Evolutionary conservation across 805 yeast genomes (phyloP), one percentile per base, ranked within the genome.

Genomic region (Candida awuae): DNA sequence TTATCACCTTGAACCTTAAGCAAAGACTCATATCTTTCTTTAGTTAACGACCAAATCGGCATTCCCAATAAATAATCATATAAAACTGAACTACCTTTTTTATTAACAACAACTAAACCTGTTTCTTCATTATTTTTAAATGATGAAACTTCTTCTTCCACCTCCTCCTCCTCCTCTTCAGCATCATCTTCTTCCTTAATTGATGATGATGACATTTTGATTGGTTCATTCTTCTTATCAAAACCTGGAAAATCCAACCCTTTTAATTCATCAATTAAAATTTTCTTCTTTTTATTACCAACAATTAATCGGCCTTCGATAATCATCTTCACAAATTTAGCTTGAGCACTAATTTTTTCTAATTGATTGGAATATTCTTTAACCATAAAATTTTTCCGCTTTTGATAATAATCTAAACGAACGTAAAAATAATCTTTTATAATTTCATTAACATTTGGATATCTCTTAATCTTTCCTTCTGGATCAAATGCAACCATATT

Each of bases 401-500:
- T 81, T 64, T 87, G 96, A 59, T 92, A 92, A 58, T 70, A 85
- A 43, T 88, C 96, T 45, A 92, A 66, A 53, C 98, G 74, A 12
- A 92, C 84, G 52, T 70, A 81, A 58, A 80, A 92, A 59, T 82
- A 92, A 49, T 90, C 97, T 43, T 69, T 70, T 49, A 92, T 66
- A 36, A 92, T 90, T 33, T 86, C 90, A 47, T 75, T 74, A 2
- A 81, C 82, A 35, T 68, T 67, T 10, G 79, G 82, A 59, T 87
- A 92, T 58, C 76, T 85, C 56, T 82, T 83, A 52, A 92, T 84
- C 48, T 88, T 75, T 28, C 96, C 95, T 34, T 72, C 71, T 4
- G 94, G 75, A 63, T 92, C 97, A 63, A 92, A 92, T 0, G 96
- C 94, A 40, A 92, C 96, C 95, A 92, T 88, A 58, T 92, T 92